These are phyloP conservation scores for Syzygium aqueum DNA, from an alignment of 345 rosid genomes.

Conservation along the genomic window DNA sequence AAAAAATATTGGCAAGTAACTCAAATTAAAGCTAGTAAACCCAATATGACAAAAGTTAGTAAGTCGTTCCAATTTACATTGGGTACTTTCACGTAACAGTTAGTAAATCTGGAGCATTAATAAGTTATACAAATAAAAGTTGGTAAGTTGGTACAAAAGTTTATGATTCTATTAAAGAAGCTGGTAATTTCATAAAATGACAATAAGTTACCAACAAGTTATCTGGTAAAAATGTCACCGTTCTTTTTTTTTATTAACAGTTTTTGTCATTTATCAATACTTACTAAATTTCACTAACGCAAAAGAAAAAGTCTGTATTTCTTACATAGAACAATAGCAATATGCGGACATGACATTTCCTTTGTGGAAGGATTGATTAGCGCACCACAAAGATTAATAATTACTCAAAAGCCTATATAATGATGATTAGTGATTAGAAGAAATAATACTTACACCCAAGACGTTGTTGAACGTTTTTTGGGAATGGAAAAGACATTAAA, in stretches of 20 bases:
- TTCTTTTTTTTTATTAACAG: not conserved
- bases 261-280: not conserved
- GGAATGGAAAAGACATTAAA: not conserved
- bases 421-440: not conserved
- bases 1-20: not conserved
- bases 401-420: not conserved
- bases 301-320: not conserved
- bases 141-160: not conserved
- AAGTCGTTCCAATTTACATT: not conserved
- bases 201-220: not conserved
- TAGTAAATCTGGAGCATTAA: not conserved
- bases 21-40: not conserved
- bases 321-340: not conserved
- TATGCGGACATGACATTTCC: not conserved
- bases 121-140: not conserved
- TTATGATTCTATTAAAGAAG: not conserved
- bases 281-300: not conserved
- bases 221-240: not conserved
- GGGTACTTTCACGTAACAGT: not conserved
- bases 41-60: not conserved
- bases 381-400: not conserved
- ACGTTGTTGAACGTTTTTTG: not conserved
- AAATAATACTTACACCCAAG: not conserved
- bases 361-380: not conserved
- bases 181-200: not conserved